phyloP scores from a whole-genome alignment of 1,139 yeast species.

The Kurtzmaniella quercitrusa region DNA sequence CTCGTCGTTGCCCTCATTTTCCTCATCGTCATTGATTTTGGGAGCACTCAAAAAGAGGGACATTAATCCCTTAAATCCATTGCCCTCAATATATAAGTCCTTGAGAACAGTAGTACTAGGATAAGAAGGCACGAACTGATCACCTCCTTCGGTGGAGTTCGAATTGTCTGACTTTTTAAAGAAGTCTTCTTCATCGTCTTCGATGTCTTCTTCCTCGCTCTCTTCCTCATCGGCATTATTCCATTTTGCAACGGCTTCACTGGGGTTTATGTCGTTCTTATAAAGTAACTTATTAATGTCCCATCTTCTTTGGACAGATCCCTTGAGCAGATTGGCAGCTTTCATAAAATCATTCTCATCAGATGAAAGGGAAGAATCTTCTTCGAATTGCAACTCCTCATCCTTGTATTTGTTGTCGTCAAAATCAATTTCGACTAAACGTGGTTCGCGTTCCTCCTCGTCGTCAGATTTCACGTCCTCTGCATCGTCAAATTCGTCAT shows the following conservation, averaged over 20 bases:
- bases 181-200: constrained; percentile 53
- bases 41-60: constrained; percentile 70
- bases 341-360: constrained; percentile 37
- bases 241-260: constrained; percentile 78
- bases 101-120: constrained; percentile 49
- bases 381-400: constrained; percentile 48
- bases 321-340: constrained; percentile 46
- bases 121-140: constrained; percentile 31
- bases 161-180: constrained; percentile 48
- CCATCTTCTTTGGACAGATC: constrained; percentile 51
- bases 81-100: constrained; percentile 51
- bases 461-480: constrained; percentile 26
- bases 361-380: constrained; percentile 41
- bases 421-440: constrained; percentile 50
- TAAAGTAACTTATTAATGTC: constrained; percentile 79
- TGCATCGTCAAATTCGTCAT: constrained; percentile 43
- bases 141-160: constrained; percentile 28
- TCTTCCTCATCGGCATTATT: constrained; percentile 43
- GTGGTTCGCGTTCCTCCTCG: constrained; percentile 29
- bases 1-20: constrained; percentile 27
- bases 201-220: constrained; percentile 48
- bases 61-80: constrained; percentile 46
- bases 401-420: constrained; percentile 36
- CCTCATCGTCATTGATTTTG: constrained; percentile 37
- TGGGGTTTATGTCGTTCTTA: constrained; percentile 70